phyloP scores from a whole-genome alignment of 108 stramenopile genomes.

The Nitzschia sp. region DNA sequence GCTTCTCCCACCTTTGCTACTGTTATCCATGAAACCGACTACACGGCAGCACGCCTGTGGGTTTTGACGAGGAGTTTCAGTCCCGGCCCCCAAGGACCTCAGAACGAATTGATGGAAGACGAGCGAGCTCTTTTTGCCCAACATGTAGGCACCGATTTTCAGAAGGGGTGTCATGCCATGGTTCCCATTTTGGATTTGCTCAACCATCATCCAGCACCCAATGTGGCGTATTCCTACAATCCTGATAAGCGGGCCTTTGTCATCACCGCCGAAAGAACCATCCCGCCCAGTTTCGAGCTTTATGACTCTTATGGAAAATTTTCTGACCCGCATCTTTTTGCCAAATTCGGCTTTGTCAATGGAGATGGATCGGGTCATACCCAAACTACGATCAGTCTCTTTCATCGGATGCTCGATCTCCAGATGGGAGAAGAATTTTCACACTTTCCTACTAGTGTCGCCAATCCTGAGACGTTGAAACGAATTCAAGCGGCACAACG shows the following conservation, averaged over 20 bases:
- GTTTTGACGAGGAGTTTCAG: constrained; percentile 74
- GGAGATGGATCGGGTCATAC: constrained; percentile 81
- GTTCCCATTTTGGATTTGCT: constrained; percentile 83
- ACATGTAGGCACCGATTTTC: constrained; percentile 29
- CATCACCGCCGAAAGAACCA: constrained; percentile 35
- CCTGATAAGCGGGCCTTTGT: constrained; percentile 52
- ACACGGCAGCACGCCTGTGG: constrained; percentile 60
- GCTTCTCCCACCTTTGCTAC: constrained; percentile 43
- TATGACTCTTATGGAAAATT: constrained; percentile 81
- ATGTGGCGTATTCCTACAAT: constrained; percentile 61
- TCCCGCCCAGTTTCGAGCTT: constrained; percentile 39
- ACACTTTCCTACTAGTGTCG: constrained; percentile 34
- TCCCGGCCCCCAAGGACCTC: constrained; percentile 33
- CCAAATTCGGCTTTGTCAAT: constrained; percentile 85
- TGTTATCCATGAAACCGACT: constrained; percentile 48
- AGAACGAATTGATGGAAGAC: not conserved
- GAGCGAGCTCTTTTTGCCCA: constrained; percentile 33
- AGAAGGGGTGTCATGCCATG: constrained; percentile 69
- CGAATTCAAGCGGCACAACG: constrained; percentile 34
- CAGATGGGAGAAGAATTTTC: constrained; percentile 66
- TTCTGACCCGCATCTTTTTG: constrained; percentile 76
- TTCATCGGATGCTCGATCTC: constrained; percentile 61
- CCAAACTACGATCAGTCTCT: constrained; percentile 60
- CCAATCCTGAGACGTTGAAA: not conserved
- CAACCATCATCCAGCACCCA: constrained; percentile 79